A percentile compares a stretch with the other conserved stretches of the same genome.
These are phyloP conservation scores for Triadica sebifera DNA, from an alignment of 345 rosid species.

Conservation along the genomic window DNA sequence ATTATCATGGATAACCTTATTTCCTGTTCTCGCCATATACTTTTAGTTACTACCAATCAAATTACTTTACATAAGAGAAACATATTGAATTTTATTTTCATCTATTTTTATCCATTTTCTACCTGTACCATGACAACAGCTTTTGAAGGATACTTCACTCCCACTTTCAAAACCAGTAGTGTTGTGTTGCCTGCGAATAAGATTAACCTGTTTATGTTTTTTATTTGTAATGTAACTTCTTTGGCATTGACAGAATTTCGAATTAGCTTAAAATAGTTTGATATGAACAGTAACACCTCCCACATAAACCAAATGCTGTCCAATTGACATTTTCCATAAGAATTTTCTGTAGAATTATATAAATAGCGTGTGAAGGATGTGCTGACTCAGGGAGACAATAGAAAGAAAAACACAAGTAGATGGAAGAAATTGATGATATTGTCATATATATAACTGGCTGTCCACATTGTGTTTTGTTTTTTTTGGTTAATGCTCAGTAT, in stretches of 20 bases:
- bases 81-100: neutral
- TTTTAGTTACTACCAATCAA: neutral
- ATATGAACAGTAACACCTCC: neutral
- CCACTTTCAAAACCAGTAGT: neutral
- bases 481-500: neutral
- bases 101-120: neutral
- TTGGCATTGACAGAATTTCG: neutral
- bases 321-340: neutral
- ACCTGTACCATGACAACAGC: neutral
- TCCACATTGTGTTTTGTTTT: neutral
- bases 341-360: too few relatives aligned
- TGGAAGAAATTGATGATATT: neutral
- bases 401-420: neutral
- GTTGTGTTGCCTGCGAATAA: conserved; percentile 2
- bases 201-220: too few relatives aligned
- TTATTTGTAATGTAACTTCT: too few relatives aligned
- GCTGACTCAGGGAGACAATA: neutral
- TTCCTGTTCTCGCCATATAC: neutral
- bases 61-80: neutral
- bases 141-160: neutral
- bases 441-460: neutral
- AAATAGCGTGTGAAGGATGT: too few relatives aligned
- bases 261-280: neutral
- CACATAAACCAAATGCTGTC: neutral
- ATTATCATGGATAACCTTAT: neutral